A percentile compares a stretch with the other conserved stretches of the same genome.
phyloP scores from a whole-genome alignment of 1,139 yeast species.

The Hansenula lynferdii region DNA sequence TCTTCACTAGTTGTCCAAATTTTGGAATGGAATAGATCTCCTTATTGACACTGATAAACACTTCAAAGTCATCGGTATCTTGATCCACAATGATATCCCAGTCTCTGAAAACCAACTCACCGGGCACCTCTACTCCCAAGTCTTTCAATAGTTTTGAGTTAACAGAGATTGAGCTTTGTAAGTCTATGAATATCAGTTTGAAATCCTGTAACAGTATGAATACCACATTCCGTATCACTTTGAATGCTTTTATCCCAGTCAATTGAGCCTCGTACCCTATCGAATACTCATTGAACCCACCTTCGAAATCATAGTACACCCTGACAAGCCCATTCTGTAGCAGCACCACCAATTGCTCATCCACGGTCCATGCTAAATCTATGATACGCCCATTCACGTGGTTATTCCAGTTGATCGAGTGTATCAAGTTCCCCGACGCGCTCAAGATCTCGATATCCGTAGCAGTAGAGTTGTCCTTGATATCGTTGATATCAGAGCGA shows the following conservation, averaged over 20 bases:
- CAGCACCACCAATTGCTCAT: conserved; percentile 60
- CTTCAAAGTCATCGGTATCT: neutral
- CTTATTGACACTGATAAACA: conserved; percentile 11
- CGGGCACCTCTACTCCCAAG: conserved; percentile 3
- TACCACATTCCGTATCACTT: conserved; percentile 27
- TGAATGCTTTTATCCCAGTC: conserved; percentile 17
- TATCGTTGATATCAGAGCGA: neutral
- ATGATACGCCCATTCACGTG: conserved; percentile 50
- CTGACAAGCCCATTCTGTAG: conserved; percentile 54
- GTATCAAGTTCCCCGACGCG: conserved; percentile 18
- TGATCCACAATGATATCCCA: neutral
- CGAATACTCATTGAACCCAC: conserved; percentile 18
- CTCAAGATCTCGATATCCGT: conserved; percentile 12
- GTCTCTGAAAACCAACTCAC: conserved; percentile 1
- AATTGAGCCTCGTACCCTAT: conserved; percentile 10
- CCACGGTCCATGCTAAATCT: conserved; percentile 48
- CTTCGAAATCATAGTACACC: conserved; percentile 59
- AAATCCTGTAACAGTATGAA: conserved; percentile 21
- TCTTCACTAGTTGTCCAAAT: conserved; percentile 11
- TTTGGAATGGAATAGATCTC: conserved; percentile 11
- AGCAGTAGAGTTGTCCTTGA: neutral
- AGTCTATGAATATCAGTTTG: conserved; percentile 9
- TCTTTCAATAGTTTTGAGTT: conserved; percentile 11
- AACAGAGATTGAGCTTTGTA: conserved; percentile 6
- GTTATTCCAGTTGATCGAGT: conserved; percentile 22